Evolutionary conservation across 768 basidiomycete species (phyloP), one percentile per base, ranked within the genome.

Genomic region (Podaxis carcinomalis): DNA sequence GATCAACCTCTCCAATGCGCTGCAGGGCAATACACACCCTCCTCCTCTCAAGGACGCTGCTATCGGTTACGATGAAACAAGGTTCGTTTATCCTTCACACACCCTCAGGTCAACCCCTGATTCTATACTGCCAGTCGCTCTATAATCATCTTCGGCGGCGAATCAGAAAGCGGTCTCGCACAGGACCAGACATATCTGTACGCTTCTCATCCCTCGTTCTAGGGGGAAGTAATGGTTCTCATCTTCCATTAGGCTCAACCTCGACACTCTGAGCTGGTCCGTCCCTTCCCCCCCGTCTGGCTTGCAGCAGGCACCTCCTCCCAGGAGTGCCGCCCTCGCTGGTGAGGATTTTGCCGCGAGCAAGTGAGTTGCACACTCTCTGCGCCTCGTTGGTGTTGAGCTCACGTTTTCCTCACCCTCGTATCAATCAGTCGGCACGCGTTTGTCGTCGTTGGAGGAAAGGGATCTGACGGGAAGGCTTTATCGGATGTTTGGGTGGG

Each of bases 301-400:
- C 70, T 80, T 87, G 5, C 62, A 69, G 23, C 67, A 68, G 0
- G 71, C 71, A 5, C 91, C 91, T 6, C 76, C 88, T 13, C 79
- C 88, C 28, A 80, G 89, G 69, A 87, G 83, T 72, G 81, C 82
- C 42, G 84, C 87, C 28, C 67, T 91, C 42, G 75, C 81, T 46
- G 92, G 89, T 4, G 74, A 77, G 21, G 92, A 93, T 75, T 83
- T 82, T 64, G 91, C 90, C 49, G 89, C 90, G 10, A 93, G 87
- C 88, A 89, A 92, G 90, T 90, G 60, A 65, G 89, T 81, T 42
- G 28, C 54, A 50, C 0, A 16, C 36, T 37, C 50, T 61, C 50
- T 35, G 54, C 46, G 23, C 66, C 47, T 56, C 27, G n/a, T 42
- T 32, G 11, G 49, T 32, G 9, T 49, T 25, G 25, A 23, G 14